Conservation (phyloP, 768 basidiomycete species). For the Trametes sanguinea region DNA sequence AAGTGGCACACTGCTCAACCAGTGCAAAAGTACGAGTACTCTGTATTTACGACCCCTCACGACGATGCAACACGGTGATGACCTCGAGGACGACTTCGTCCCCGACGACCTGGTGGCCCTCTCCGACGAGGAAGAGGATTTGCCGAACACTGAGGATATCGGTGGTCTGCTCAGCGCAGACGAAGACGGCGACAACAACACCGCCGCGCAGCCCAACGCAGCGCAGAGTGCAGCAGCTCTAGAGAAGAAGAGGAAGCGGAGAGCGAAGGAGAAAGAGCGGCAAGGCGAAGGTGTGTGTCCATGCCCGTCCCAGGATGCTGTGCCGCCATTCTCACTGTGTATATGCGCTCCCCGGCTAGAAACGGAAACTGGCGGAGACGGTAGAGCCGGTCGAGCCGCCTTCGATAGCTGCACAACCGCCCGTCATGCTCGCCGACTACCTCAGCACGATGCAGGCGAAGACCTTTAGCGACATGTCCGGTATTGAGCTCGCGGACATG, state of each 20-base stretch:
- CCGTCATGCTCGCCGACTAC: slow-evolving; percentile 60
- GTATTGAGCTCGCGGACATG: slow-evolving; percentile 79
- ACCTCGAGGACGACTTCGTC: slow-evolving; percentile 82
- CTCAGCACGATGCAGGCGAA: slow-evolving; percentile 67
- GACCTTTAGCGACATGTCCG: slow-evolving; percentile 65
- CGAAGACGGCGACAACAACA: slow-evolving; percentile 40
- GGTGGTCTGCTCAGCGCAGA: slow-evolving; percentile 47
- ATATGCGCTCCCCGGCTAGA: slow-evolving; percentile 44
- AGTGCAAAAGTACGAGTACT: neutral
- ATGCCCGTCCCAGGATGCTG: neutral
- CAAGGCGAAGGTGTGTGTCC: slow-evolving; percentile 57
- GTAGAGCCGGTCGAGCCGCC: slow-evolving; percentile 38
- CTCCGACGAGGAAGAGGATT: slow-evolving; percentile 61
- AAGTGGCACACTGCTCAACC: slow-evolving; percentile 7
- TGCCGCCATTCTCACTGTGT: slow-evolving; percentile 2
- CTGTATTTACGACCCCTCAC: slow-evolving; percentile 4
- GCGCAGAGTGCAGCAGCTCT: slow-evolving; percentile 24
- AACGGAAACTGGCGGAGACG: slow-evolving; percentile 59
- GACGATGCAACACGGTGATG: slow-evolving; percentile 59
- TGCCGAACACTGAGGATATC: slow-evolving; percentile 39
- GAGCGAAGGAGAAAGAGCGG: slow-evolving; percentile 73
- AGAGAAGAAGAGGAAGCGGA: slow-evolving; percentile 71
- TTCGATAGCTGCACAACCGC: slow-evolving; percentile 59
- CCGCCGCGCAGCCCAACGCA: slow-evolving; percentile 17
- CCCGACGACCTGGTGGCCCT: slow-evolving; percentile 66